Evolutionary conservation across 768 basidiomycete genomes (phyloP).

Genomic region (Boletus coccyginus): DNA sequence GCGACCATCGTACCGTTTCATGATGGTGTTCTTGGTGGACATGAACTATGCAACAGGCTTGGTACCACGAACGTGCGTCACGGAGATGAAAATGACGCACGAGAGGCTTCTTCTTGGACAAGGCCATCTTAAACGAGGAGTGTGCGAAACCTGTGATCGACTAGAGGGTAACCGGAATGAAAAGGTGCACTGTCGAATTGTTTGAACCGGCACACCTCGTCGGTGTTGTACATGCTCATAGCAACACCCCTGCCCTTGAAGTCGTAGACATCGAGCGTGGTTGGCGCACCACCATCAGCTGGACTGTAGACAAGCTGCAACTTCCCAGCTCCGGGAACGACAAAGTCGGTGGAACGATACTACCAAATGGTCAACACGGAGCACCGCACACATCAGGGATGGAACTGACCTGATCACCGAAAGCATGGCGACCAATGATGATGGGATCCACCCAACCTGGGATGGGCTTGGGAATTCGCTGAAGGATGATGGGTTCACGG

Average conservation of each 20-base stretch:
- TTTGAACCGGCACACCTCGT: constrained; percentile 55
- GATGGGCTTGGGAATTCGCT: constrained; percentile 86
- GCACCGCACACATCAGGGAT: constrained; percentile 6
- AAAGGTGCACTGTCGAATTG: neutral
- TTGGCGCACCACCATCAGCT: constrained; percentile 63
- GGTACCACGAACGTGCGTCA: neutral
- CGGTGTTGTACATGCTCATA: constrained; percentile 98
- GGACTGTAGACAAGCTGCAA: constrained; percentile 91
- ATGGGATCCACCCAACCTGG: constrained; percentile 99
- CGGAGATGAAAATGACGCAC: constrained; percentile 36
- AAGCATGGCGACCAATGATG: constrained; percentile 94
- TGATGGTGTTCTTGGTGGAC: constrained; percentile 97
- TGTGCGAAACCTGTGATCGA: constrained; percentile 96
- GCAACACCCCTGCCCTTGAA: constrained; percentile 93
- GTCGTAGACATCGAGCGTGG: constrained; percentile 82
- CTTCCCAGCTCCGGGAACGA: constrained; percentile 91
- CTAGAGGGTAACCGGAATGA: constrained; percentile 33
- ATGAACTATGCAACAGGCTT: constrained; percentile 58
- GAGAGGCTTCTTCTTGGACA: constrained; percentile 73
- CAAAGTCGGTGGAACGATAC: constrained; percentile 93
- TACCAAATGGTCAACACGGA: constrained; percentile 29
- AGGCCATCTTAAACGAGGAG: constrained; percentile 95
- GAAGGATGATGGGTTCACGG: constrained; percentile 94
- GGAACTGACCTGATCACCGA: constrained; percentile 80
- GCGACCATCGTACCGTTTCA: constrained; percentile 97